Conservation (phyloP, 2,329 filamentous ascomycete genomes). For the Hymenoscyphus scutula region DNA sequence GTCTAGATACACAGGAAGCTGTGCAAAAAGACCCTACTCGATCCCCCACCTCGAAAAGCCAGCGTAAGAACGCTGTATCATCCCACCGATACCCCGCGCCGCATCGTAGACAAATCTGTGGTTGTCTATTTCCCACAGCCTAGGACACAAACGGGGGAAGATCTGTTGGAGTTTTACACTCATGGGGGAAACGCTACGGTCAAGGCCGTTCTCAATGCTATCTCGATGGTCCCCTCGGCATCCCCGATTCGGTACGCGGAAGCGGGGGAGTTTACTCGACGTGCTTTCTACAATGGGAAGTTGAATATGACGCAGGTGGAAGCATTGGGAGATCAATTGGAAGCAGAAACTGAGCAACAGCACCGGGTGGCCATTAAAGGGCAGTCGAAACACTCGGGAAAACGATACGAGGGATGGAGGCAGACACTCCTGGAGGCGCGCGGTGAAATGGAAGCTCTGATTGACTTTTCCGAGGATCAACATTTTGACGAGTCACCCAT, state of each 20-base stretch:
- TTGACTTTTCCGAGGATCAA: constrained; percentile 96
- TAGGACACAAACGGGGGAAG: constrained; percentile 84
- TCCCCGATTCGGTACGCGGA: constrained; percentile 76
- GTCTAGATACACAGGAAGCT: constrained; percentile 61
- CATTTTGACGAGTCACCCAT: constrained; percentile 87
- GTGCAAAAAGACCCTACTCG: constrained; percentile 48
- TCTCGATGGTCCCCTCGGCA: constrained; percentile 52
- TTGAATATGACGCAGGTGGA: constrained; percentile 84
- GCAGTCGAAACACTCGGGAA: constrained; percentile 65
- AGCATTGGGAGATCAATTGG: constrained; percentile 59
- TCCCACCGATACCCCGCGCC: constrained; percentile 43
- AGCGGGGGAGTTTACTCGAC: constrained; percentile 89
- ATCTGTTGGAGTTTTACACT: constrained; percentile 89
- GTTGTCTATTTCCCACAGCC: constrained; percentile 71
- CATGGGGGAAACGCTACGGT: constrained; percentile 89
- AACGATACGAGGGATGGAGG: constrained; percentile 82
- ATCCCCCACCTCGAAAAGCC: constrained; percentile 62
- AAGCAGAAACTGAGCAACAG: constrained; percentile 86
- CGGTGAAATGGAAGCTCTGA: constrained; percentile 89
- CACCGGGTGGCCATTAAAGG: constrained; percentile 81
- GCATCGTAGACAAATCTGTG: constrained; percentile 63
- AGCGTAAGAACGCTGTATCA: constrained; percentile 72
- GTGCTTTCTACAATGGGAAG: constrained; percentile 83
- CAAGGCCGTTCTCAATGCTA: constrained; percentile 77
- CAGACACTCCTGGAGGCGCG: constrained; percentile 73